Base-by-base conservation (phyloP, 2,329 filamentous ascomycete genomes). In the Lomentospora prolificans region DNA sequence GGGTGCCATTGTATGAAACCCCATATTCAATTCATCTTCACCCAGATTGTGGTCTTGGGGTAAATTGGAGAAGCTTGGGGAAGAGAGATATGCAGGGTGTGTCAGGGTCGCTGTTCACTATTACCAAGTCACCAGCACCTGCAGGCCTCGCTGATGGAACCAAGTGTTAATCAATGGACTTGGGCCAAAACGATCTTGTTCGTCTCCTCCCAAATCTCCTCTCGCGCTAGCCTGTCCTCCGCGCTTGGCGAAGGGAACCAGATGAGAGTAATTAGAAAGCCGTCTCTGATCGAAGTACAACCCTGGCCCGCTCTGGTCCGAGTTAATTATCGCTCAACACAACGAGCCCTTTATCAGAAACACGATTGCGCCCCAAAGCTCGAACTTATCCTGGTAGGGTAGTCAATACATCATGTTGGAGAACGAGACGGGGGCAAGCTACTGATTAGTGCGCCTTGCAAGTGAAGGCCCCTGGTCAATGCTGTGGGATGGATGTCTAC, bases 21-120 rank as follows among this genome's bases (percentile, higher is more conserved):
- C 36, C n/a, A n/a, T n/a, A n/a, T n/a, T n/a, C n/a, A n/a, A n/a
- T n/a, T n/a, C 19, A 10, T 24, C 41, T 46, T 46, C 41, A 46
- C n/a, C 41, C 17, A 24, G 30, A 46, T 46, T 10, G 24, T 48
- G 4, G 10, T 5, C 22, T 48, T 48, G 44, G 44, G 44, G 44
- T 48, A 48, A 48, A 48, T 48, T 48, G 44, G 44, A 48, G 44
- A 48, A 48, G 44, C 19, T 33, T 27, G 44, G 44, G 10, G 44
- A 10, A 27, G 44, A 25, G 44, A 22, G 8, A 48, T 48, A 3
- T 3, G 17, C 22, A 17, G 3, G 19, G 4, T n/a, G 5, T 12
- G 36, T 17, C 36, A 17, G n/a, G 36, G n/a, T 17, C 12, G 36
- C n/a, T 17, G 19, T 3, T 17, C 36, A 41, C 7, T 17, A n/a